These are phyloP conservation scores for Tetracladium marchalianum DNA, from an alignment of 495 filamentous ascomycete genomes.

Conservation along the genomic window DNA sequence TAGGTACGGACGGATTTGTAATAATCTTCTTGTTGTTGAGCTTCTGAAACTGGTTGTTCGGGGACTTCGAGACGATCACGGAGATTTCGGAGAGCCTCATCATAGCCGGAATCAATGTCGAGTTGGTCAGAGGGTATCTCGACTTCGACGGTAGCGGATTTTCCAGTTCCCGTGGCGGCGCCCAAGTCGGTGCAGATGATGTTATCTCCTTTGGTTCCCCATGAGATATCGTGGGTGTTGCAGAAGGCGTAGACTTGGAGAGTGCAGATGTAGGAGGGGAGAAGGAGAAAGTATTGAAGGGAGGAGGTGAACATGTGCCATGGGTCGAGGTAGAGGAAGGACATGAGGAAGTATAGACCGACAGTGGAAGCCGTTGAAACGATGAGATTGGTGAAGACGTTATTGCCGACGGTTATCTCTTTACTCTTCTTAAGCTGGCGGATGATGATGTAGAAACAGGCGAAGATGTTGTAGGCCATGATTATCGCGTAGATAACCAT, in stretches of 20 bases:
- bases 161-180: conserved; percentile 59
- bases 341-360: conserved; percentile 93
- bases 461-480: conserved; percentile 94
- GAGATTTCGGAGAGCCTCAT: conserved; percentile 92
- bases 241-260: conserved; percentile 98
- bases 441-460: conserved; percentile 75
- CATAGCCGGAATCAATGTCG: conserved; percentile 96
- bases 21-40: conserved; percentile 93
- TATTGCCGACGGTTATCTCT: conserved; percentile 56
- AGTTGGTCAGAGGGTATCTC: conserved; percentile 98
- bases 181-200: conserved; percentile 85
- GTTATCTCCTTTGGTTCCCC: conserved; percentile 99
- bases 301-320: conserved; percentile 99
- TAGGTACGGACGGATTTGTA: conserved; percentile 96
- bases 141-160: conserved; percentile 66
- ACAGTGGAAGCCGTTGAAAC: conserved; percentile 81
- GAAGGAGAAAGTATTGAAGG: conserved; percentile 85
- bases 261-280: conserved; percentile 93
- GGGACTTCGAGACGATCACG: conserved; percentile 85
- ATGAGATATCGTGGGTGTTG: conserved; percentile 98
- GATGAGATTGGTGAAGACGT: conserved; percentile 90
- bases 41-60: conserved; percentile 47
- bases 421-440: conserved; percentile 53
- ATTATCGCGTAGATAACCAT: conserved; percentile 86
- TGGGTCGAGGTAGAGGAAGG: conserved; percentile 91